Evolutionary conservation across 371 early-diverging fungal species (phyloP).

Genomic region (Mucor plumbeus): DNA sequence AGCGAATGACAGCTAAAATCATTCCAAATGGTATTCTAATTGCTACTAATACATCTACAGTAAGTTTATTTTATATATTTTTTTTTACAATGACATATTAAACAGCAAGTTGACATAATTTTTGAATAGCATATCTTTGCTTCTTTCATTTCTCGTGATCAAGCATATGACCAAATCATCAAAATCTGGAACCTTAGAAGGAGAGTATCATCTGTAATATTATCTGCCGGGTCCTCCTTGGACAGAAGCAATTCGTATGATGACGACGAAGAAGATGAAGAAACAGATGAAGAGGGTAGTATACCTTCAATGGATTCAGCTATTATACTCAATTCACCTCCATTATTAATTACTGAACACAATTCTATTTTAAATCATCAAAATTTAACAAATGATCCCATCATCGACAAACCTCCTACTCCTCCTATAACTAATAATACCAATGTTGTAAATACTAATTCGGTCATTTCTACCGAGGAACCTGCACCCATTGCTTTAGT

Average conservation of each 20-base stretch:
- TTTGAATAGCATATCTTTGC: conserved; percentile 71
- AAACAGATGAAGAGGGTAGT: conserved; percentile 11
- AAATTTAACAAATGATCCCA: not conserved
- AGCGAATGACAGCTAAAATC: conserved; percentile 79
- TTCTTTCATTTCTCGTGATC: conserved; percentile 81
- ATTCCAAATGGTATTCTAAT: conserved; percentile 90
- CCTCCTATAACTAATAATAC: not conserved
- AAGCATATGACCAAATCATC: conserved; percentile 71
- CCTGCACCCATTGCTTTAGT: not conserved
- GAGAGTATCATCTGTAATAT: conserved; percentile 13
- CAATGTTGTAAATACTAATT: not conserved
- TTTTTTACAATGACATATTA: not conserved
- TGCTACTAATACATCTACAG: conserved; percentile 69
- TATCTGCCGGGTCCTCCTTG: not conserved
- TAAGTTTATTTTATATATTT: conserved; percentile 24
- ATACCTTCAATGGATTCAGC: conserved; percentile 20
- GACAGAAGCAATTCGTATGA: not conserved
- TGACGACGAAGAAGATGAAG: conserved; percentile 12
- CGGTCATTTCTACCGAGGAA: not conserved
- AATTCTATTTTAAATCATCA: conserved; percentile 6
- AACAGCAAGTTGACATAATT: not conserved
- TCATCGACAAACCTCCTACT: not conserved
- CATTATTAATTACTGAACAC: not conserved
- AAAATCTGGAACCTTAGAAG: conserved; percentile 66
- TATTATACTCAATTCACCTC: conserved; percentile 11